These are phyloP conservation scores for Plicaturopsis crispa DNA, from an alignment of 768 basidiomycete species.

Conservation along the genomic window DNA sequence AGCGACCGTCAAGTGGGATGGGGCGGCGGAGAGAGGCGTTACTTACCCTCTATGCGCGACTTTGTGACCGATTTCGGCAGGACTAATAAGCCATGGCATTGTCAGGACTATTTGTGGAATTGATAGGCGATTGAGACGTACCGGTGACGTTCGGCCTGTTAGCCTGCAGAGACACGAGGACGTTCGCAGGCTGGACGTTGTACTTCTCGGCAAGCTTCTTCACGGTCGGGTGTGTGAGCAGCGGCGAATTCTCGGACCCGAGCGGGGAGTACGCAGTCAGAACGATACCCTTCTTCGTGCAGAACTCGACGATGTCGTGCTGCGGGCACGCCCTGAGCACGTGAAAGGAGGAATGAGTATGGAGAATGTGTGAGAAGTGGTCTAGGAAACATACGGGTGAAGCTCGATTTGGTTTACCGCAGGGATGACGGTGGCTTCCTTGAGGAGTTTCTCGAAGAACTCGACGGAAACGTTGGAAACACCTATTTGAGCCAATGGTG, in stretches of 20 bases:
- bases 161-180: conserved; percentile 68
- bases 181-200: conserved; percentile 49
- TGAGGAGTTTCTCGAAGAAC: conserved; percentile 55
- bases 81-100: conserved; percentile 26
- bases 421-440: conserved; percentile 47
- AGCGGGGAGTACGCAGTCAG: conserved; percentile 78
- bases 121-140: conserved; percentile 16
- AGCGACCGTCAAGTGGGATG: not conserved
- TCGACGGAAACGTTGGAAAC: conserved; percentile 68
- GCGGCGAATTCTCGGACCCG: conserved; percentile 62
- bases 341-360: conserved; percentile 1
- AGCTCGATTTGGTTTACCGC: conserved; percentile 79
- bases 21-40: not conserved
- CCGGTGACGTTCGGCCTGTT: conserved; percentile 53
- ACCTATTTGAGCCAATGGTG: conserved; percentile 21
- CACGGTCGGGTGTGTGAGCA: conserved; percentile 54
- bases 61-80: conserved; percentile 74
- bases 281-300: conserved; percentile 55
- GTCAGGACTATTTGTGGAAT: not conserved
- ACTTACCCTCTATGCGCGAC: conserved; percentile 49
- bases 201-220: conserved; percentile 56
- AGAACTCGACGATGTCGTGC: conserved; percentile 56
- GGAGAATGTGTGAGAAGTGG: not conserved
- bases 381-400: conserved; percentile 46
- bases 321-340: conserved; percentile 52